Evolutionary conservation across 2,329 filamentous ascomycete genomes (phyloP).

Genomic region (Magnaporthiopsis incrustans): DNA sequence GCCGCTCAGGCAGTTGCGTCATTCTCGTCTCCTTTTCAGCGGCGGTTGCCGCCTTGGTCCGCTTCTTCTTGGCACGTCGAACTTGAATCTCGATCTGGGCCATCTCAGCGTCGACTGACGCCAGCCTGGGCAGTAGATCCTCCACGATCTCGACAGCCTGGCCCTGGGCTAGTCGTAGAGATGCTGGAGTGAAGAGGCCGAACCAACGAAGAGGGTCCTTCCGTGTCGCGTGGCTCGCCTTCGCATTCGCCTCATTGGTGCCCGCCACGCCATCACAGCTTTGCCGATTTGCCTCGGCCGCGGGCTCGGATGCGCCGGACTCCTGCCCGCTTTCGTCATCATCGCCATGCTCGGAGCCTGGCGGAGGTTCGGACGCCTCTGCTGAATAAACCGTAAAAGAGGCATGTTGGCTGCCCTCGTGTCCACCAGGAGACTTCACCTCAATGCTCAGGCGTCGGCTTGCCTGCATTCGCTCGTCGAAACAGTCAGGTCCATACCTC

Average conservation of each 20-base stretch:
- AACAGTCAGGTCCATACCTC: slow-evolving; percentile 61
- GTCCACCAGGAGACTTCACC: neutral
- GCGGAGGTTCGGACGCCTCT: neutral
- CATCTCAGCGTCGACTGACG: slow-evolving; percentile 53
- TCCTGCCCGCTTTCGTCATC: slow-evolving; percentile 4
- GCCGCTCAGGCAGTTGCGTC: neutral
- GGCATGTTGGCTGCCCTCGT: slow-evolving; percentile 2
- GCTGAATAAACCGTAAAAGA: neutral
- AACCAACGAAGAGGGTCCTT: slow-evolving; percentile 53
- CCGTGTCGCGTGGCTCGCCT: slow-evolving; percentile 3
- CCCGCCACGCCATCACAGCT: slow-evolving; percentile 5
- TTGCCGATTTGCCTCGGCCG: neutral
- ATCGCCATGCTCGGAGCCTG: neutral
- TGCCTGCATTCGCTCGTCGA: slow-evolving; percentile 67
- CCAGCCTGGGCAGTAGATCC: slow-evolving; percentile 47
- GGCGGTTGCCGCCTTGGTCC: slow-evolving; percentile 33
- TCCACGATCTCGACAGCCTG: slow-evolving; percentile 50
- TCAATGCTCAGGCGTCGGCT: slow-evolving; percentile 32
- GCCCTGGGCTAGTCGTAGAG: slow-evolving; percentile 50
- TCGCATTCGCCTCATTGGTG: slow-evolving; percentile 9
- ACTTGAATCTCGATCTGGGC: slow-evolving; percentile 60
- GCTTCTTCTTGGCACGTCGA: slow-evolving; percentile 48
- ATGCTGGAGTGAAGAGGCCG: slow-evolving; percentile 42
- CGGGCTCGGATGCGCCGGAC: neutral
- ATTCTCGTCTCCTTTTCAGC: neutral